A percentile compares a stretch with the other conserved stretches of the same genome.
Evolutionary conservation across 306 rosid species (phyloP).

Genomic region (Calophaca sinica): DNA sequence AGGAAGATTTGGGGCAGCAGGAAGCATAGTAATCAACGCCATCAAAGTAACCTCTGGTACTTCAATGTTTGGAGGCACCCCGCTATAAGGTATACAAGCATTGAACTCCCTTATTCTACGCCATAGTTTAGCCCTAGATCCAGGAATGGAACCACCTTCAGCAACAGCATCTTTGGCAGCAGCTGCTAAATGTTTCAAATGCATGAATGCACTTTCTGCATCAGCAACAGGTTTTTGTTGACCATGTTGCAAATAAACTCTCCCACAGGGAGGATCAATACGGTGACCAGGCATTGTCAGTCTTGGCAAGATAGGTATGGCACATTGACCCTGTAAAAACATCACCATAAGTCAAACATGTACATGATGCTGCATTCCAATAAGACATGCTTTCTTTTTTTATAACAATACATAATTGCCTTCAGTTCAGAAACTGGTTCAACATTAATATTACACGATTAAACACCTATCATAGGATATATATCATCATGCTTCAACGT

Average conservation of each 20-base stretch:
- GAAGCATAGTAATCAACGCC: conserved; percentile 99
- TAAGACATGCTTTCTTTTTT: conserved; percentile 25
- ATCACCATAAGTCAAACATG: conserved; percentile 53
- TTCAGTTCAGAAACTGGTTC: conserved; percentile 28
- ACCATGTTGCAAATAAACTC: conserved; percentile 81
- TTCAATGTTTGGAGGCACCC: conserved; percentile 85
- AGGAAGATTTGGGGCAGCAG: conserved; percentile 97
- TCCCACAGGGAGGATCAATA: conserved; percentile 97
- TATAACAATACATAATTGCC: conserved; percentile 28
- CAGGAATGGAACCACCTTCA: conserved; percentile 98
- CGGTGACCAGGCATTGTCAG: conserved; percentile 99
- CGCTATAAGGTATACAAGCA: conserved; percentile 86
- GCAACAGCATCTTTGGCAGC: conserved; percentile 99
- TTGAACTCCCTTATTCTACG: conserved; percentile 99
- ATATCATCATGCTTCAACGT: conserved; percentile 10
- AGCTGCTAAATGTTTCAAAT: conserved; percentile 92
- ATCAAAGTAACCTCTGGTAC: conserved; percentile 98
- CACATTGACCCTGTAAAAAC: conserved; percentile 80
- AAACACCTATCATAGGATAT: conserved; percentile 18
- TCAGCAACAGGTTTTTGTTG: conserved; percentile 66
- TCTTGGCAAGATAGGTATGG: conserved; percentile 93
- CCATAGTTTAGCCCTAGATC: conserved; percentile 99
- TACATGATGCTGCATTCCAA: conserved; percentile 33
- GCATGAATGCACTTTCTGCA: conserved; percentile 83
- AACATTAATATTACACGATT: conserved; percentile 10